Base-by-base conservation (phyloP, 2,329 filamentous ascomycete species). In the Epicoccum sorghinum region DNA sequence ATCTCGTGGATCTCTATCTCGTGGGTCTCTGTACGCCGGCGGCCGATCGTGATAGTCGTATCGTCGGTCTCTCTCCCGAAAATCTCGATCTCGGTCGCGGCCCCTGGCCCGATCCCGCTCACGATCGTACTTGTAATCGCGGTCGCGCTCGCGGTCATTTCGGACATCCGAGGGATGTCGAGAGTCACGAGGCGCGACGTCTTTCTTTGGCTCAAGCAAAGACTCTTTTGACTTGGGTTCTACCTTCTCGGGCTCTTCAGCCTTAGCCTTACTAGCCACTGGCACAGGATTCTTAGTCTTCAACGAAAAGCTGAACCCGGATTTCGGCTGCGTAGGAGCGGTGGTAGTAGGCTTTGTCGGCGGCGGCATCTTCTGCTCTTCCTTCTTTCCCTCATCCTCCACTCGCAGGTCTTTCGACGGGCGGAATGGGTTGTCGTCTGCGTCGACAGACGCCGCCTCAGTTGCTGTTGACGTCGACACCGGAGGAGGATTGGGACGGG, bases 271-370 rank as follows among this genome's bases (percentile, higher is more conserved):
- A 41, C 78, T 77, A 52, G 80, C 79, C 57, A 82, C 78, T 24
- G 79, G 77, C 18, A 87, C 80, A 3, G 82, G 80, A 9, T 81
- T 82, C 37, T 89, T 84, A 8, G 87, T 84, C 72, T 97, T 97
- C 75, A 98, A 91, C 1, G 92, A 91, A 73, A 98, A 98, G 72
- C 91, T 96, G 68, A 97, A 96, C 3, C 79, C 78, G 54, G 80
- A 78, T 42, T 69, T 80, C 72, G 55, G 75, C 68, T 55, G 83
- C 79, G 83, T 81, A 2, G 80, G 78, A 18, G 83, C 79, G 2
- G 82, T 76, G 35, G 83, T 78, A 52, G 60, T 25, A 83, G 83
- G 52, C 22, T 75, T 79, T 4, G 60, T 62, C 9, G 84, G 80
- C 27, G 82, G 81, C 75, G 85, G 83, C 48, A 80, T 78, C 52